These are phyloP conservation scores for Ploettnerulaceae sp. DNA, from an alignment of 2,329 filamentous ascomycete species.

Conservation along the genomic window DNA sequence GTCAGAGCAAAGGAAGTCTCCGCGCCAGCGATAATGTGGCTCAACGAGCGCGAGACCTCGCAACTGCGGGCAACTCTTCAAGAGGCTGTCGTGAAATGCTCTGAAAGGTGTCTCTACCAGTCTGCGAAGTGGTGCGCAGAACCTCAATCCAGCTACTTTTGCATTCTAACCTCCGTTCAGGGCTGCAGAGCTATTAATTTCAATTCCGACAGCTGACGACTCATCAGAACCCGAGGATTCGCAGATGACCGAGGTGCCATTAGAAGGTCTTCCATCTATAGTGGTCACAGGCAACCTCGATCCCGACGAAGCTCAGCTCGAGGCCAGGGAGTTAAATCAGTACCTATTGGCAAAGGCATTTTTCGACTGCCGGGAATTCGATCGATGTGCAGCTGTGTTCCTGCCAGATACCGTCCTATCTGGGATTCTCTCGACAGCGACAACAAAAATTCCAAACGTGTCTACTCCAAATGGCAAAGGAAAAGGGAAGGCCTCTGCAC, in stretches of 20 bases:
- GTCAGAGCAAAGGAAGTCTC: background rate
- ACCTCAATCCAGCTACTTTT: background rate
- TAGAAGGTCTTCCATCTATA: slow-evolving; percentile 45
- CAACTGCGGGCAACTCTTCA: slow-evolving; percentile 61
- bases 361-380: slow-evolving; percentile 92
- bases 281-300: slow-evolving; percentile 56
- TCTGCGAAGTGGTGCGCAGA: slow-evolving; percentile 81
- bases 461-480: slow-evolving; percentile 54
- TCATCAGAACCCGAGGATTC: slow-evolving; percentile 51
- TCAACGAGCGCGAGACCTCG: slow-evolving; percentile 50
- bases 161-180: slow-evolving; percentile 45
- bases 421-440: slow-evolving; percentile 49
- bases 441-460: slow-evolving; percentile 36
- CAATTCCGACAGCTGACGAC: slow-evolving; percentile 58
- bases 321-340: slow-evolving; percentile 72
- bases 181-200: slow-evolving; percentile 89
- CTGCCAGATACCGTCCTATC: slow-evolving; percentile 75
- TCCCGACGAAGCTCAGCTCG: slow-evolving; percentile 67
- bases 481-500: slow-evolving; percentile 43
- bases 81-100: slow-evolving; percentile 83
- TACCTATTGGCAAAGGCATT: slow-evolving; percentile 90
- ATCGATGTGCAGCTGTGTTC: slow-evolving; percentile 87
- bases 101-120: slow-evolving; percentile 91
- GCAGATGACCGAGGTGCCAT: slow-evolving; percentile 50
- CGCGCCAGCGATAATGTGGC: slow-evolving; percentile 23